Percentiles rank a stretch among this genome's conserved stretches.
These are phyloP conservation scores for Chaetomium tenue DNA, from an alignment of 495 filamentous ascomycete species.

Conservation along the genomic window DNA sequence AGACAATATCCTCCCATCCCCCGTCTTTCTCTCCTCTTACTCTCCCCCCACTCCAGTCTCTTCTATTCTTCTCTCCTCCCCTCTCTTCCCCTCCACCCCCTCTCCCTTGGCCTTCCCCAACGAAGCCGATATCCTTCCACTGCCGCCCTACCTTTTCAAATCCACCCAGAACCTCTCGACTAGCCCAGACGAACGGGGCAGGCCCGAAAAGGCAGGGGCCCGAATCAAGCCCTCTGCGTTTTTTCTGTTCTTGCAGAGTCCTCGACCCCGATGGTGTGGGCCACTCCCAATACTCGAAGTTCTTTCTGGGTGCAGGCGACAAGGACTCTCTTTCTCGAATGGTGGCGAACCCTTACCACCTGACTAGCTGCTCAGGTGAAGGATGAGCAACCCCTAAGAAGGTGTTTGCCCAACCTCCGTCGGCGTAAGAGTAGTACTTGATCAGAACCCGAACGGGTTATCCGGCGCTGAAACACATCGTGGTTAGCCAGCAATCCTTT, in stretches of 20 bases:
- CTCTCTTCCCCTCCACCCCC: background rate
- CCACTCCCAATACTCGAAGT: no score
- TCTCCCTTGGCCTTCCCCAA: background rate
- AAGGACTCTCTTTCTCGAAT: no score
- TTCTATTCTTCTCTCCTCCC: background rate
- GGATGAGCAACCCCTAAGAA: background rate
- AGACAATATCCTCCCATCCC: background rate
- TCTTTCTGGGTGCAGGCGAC: no score
- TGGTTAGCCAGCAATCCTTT: background rate
- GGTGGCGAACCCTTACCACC: background rate
- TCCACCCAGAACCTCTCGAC: background rate
- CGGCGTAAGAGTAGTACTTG: background rate
- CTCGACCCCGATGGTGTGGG: no score
- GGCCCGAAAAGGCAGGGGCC: background rate
- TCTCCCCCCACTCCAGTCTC: background rate
- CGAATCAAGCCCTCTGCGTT: no score
- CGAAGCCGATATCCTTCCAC: background rate
- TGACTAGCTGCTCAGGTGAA: background rate
- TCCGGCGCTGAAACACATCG: conserved; percentile 23
- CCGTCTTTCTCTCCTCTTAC: background rate
- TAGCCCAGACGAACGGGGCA: no score
- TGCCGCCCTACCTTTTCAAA: background rate
- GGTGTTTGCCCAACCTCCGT: background rate
- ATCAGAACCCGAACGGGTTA: conserved; percentile 32
- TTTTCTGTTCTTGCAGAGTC: no score